Conservation (phyloP, 371 early-diverging fungal genomes). For the Blakeslea trispora region DNA sequence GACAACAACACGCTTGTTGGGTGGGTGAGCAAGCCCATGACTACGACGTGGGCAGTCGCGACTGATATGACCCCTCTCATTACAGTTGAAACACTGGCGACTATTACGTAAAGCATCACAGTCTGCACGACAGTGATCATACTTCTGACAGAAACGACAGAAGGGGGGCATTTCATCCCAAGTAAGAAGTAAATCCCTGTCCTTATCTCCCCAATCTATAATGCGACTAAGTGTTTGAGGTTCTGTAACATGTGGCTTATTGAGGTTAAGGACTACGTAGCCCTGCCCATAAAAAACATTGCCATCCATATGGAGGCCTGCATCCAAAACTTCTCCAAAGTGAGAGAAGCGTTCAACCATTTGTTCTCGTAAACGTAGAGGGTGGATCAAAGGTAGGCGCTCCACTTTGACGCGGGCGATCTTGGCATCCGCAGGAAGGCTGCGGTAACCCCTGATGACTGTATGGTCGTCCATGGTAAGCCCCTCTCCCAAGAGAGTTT, state of each 20-base stretch:
- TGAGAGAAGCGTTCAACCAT: neutral
- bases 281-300: neutral
- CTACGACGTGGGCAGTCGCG: neutral
- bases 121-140: conserved; percentile 1
- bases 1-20: neutral
- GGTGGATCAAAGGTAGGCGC: conserved; percentile 1
- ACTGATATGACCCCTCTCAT: neutral
- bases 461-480: neutral
- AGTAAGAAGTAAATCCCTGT: neutral
- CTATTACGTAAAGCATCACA: neutral
- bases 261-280: neutral
- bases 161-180: conserved; percentile 6
- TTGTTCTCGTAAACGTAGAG: neutral
- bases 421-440: neutral
- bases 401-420: conserved; percentile 1
- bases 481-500: no score
- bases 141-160: conserved; percentile 3
- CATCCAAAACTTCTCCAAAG: neutral
- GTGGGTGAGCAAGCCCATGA: neutral
- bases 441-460: neutral
- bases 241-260: neutral
- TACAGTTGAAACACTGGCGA: neutral
- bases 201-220: neutral
- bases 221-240: neutral
- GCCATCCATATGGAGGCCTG: neutral